Conservation (phyloP, 1,139 yeast species). For the Kodamaea alishanica region DNA sequence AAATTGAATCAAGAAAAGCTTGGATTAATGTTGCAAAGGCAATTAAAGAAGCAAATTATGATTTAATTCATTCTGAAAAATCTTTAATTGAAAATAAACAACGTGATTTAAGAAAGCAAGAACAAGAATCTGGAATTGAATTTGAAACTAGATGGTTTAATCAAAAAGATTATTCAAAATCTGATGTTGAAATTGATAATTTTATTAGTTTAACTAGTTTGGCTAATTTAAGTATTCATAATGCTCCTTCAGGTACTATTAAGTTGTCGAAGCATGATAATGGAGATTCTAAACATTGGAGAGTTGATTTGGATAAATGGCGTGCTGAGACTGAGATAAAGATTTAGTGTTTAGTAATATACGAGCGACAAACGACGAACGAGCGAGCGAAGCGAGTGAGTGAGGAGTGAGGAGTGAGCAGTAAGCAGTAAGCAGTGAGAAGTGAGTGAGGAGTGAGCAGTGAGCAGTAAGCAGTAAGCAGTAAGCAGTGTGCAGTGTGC, state of each 20-base stretch:
- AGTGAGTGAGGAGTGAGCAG: too few relatives aligned
- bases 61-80: conserved; percentile 69
- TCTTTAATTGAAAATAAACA: conserved; percentile 75
- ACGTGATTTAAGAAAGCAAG: conserved; percentile 73
- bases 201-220: conserved; percentile 51
- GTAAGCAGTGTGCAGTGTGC: too few relatives aligned
- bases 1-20: conserved; percentile 75
- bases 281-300: conserved; percentile 62
- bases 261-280: conserved; percentile 50
- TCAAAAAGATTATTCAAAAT: conserved; percentile 43
- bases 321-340: conserved; percentile 56
- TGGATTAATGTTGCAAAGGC: conserved; percentile 92
- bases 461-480: too few relatives aligned
- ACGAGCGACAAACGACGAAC: too few relatives aligned
- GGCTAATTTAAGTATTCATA: conserved; percentile 56
- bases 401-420: too few relatives aligned
- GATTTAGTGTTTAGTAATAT: conserved; percentile 19
- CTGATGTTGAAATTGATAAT: conserved; percentile 29
- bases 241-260: conserved; percentile 65
- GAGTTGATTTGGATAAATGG: conserved; percentile 55
- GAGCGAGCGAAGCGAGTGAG: too few relatives aligned
- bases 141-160: conserved; percentile 86
- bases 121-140: conserved; percentile 52
- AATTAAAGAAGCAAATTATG: conserved; percentile 67
- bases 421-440: too few relatives aligned